phyloP scores from a whole-genome alignment of 345 rosid species.

The Hypericum androsaemum region DNA sequence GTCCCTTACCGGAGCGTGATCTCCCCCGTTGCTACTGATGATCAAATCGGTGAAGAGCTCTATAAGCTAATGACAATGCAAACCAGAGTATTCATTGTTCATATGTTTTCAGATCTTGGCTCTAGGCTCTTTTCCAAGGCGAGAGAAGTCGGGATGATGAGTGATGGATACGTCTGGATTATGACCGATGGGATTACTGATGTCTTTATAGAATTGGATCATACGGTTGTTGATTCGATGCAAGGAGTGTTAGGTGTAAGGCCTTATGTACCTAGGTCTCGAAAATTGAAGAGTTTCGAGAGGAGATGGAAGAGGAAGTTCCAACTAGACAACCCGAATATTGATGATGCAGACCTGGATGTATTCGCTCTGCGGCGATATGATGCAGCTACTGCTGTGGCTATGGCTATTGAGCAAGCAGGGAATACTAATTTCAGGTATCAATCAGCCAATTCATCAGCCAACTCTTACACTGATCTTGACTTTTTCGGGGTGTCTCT shows the following conservation, averaged over 20 bases:
- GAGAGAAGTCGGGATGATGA: too few relatives aligned
- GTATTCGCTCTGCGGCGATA: conserved; percentile 26
- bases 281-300: conserved; percentile 11
- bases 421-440: not conserved
- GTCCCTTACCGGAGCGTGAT: too few relatives aligned
- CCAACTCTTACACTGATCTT: conserved; percentile 7
- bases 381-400: conserved; percentile 33
- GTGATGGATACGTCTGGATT: too few relatives aligned
- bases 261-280: conserved; percentile 11
- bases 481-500: conserved; percentile 8
- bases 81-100: too few relatives aligned
- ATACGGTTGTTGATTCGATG: conserved; percentile 8
- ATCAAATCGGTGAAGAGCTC: too few relatives aligned
- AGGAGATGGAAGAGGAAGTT: conserved; percentile 16
- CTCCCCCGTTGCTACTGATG: too few relatives aligned
- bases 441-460: not conserved
- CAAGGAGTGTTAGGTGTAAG: conserved; percentile 26
- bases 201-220: not conserved
- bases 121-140: too few relatives aligned
- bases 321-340: not conserved
- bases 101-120: too few relatives aligned
- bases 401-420: conserved; percentile 24
- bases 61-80: too few relatives aligned
- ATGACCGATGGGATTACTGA: too few relatives aligned
- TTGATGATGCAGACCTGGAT: not conserved